phyloP scores from a whole-genome alignment of 2,329 filamentous ascomycete species.

The Fusarium tuaranense region DNA sequence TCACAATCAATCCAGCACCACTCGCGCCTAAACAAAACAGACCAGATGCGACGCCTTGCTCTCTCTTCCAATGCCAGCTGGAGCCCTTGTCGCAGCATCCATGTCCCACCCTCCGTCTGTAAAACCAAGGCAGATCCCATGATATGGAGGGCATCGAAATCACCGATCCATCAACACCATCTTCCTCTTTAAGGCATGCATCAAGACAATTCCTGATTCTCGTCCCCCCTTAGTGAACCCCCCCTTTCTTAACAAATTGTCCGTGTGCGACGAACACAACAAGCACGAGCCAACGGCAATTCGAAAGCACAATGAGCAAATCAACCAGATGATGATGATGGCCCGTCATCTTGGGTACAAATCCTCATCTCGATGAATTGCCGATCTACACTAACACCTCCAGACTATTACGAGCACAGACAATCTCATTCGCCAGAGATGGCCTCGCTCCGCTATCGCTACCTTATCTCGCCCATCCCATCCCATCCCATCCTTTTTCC shows the following conservation, averaged over 20 bases:
- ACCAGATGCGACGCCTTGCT: conserved; percentile 4
- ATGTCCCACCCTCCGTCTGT: conserved; percentile 17
- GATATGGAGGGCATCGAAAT: conserved; percentile 23
- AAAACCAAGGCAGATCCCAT: conserved; percentile 33
- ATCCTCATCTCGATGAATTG: conserved; percentile 34
- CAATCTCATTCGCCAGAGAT: conserved; percentile 29
- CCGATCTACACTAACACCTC: conserved; percentile 22
- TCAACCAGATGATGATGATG: neutral
- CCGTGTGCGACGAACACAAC: conserved; percentile 22
- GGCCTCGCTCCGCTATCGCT: conserved; percentile 26
- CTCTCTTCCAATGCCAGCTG: conserved; percentile 15
- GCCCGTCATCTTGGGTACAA: neutral
- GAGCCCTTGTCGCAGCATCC: conserved; percentile 2
- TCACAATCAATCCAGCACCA: conserved; percentile 14
- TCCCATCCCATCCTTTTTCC: conserved; percentile 5
- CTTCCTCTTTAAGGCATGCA: conserved; percentile 10
- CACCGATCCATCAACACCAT: conserved; percentile 14
- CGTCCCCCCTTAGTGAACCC: neutral
- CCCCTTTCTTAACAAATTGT: neutral
- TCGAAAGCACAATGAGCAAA: neutral
- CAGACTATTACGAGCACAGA: conserved; percentile 23
- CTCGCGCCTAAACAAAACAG: conserved; percentile 29
- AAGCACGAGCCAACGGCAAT: conserved; percentile 25
- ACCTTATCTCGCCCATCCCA: conserved; percentile 6
- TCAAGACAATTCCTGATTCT: conserved; percentile 17